phyloP scores from a whole-genome alignment of 768 basidiomycete species.

The Termitomyces heimii region DNA sequence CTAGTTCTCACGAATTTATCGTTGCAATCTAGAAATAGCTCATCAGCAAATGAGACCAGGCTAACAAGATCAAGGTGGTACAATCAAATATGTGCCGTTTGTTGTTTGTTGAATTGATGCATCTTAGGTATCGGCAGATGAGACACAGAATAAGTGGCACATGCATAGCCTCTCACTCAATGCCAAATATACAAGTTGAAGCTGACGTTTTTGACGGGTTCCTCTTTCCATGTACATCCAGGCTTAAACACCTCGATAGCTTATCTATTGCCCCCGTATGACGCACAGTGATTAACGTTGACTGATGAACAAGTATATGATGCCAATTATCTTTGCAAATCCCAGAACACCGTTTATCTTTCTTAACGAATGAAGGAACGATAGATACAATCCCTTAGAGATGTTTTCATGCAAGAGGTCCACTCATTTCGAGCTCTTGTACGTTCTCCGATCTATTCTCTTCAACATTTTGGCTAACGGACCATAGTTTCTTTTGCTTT shows the following conservation, averaged over 20 bases:
- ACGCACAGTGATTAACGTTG: not conserved
- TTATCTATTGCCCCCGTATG: not conserved
- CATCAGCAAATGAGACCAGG: not conserved
- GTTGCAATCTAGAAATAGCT: not conserved
- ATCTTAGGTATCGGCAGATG: not conserved
- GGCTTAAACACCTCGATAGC: not conserved
- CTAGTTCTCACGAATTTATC: not conserved
- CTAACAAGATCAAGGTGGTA: not conserved
- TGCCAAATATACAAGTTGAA: not conserved
- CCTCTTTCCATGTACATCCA: not conserved
- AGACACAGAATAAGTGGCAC: not conserved
- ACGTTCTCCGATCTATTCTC: not conserved
- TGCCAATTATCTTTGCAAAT: not conserved
- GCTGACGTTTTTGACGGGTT: not conserved
- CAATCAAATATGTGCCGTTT: not conserved
- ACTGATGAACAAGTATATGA: slow-evolving; percentile 1
- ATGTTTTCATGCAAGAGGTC: slow-evolving; percentile 2
- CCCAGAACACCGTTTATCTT: not conserved
- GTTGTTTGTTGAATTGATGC: not conserved
- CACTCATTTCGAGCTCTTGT: not conserved
- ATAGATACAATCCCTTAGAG: not conserved
- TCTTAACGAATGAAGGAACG: not conserved
- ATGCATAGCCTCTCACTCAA: not conserved
- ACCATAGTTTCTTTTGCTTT: not conserved
- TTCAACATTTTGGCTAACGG: not conserved